Evolutionary conservation across 371 early-diverging fungal species (phyloP).

Genomic region (Zancudomyces culisetae): DNA sequence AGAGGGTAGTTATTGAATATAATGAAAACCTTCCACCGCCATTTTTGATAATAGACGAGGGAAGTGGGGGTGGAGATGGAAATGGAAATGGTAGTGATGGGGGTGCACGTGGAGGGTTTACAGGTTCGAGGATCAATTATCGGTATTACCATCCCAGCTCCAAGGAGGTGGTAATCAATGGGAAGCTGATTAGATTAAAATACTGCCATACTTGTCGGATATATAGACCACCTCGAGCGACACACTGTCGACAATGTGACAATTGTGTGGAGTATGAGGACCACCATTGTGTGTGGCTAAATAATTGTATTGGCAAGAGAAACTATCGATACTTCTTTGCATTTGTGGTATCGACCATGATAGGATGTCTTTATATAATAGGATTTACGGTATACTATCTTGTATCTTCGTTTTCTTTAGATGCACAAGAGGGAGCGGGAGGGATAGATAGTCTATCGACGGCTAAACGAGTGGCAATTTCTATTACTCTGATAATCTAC

Average conservation of each 20-base stretch:
- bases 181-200: constrained; percentile 40
- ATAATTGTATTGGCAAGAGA: constrained; percentile 50
- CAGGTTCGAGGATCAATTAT: background rate
- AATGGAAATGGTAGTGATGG: too few relatives aligned
- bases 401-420: too few relatives aligned
- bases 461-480: too few relatives aligned
- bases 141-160: constrained; percentile 22
- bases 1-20: background rate
- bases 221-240: constrained; percentile 71
- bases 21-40: constrained; percentile 8
- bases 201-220: constrained; percentile 77
- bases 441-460: too few relatives aligned
- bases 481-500: constrained; percentile 42
- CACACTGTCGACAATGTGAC: constrained; percentile 64
- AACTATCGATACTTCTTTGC: constrained; percentile 67
- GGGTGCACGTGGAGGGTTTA: too few relatives aligned
- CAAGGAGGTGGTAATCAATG: constrained; percentile 45
- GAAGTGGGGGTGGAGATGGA: constrained; percentile 2
- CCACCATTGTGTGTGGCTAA: constrained; percentile 68
- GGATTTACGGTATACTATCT: constrained; percentile 31
- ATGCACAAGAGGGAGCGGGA: too few relatives aligned
- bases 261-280: constrained; percentile 63
- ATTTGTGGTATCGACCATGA: constrained; percentile 37
- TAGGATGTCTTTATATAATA: constrained; percentile 34
- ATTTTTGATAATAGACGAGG: constrained; percentile 14